These are phyloP conservation scores for Phytomonas sp. DNA, from an alignment of 208 protist genomes.

Conservation along the genomic window DNA sequence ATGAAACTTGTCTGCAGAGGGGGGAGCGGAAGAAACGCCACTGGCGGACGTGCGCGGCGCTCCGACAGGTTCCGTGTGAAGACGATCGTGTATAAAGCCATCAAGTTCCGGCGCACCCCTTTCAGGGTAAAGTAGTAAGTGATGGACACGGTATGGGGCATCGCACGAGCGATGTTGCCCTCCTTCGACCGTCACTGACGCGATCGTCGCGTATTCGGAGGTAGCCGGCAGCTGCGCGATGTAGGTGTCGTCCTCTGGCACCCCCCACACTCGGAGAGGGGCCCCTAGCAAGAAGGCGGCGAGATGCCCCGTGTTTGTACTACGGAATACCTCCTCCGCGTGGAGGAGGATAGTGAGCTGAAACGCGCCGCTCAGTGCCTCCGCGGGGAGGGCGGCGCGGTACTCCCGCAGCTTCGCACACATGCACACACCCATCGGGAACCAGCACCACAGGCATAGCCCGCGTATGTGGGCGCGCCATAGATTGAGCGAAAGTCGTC, in stretches of 20 bases:
- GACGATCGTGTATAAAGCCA: slow-evolving; percentile 18
- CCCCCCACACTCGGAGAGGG: slow-evolving; percentile 61
- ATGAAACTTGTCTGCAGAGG: slow-evolving; percentile 23
- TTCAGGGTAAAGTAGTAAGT: slow-evolving; percentile 6
- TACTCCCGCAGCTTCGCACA: slow-evolving; percentile 44
- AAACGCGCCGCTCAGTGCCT: slow-evolving; percentile 15
- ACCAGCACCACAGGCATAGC: slow-evolving; percentile 76
- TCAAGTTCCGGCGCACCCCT: slow-evolving; percentile 15
- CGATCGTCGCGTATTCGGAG: not conserved
- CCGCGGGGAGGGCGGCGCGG: slow-evolving; percentile 20
- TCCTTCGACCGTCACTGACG: not conserved
- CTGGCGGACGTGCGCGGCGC: not conserved
- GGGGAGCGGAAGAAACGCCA: no score
- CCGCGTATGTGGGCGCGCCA: slow-evolving; percentile 35
- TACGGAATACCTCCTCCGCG: slow-evolving; percentile 71
- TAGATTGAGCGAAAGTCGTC: slow-evolving; percentile 39
- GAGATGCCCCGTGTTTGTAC: slow-evolving; percentile 80
- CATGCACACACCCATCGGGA: slow-evolving; percentile 52
- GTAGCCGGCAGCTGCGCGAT: slow-evolving; percentile 13
- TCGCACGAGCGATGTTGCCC: slow-evolving; percentile 36
- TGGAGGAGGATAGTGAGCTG: slow-evolving; percentile 72
- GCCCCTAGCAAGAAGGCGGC: slow-evolving; percentile 64
- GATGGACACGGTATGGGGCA: not conserved
- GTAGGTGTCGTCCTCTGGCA: slow-evolving; percentile 49
- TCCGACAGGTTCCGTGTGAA: not conserved